Evolutionary conservation across 2,329 filamentous ascomycete species (phyloP), one percentile per base, ranked within the genome.

Genomic region (Ramichloridium luteum): DNA sequence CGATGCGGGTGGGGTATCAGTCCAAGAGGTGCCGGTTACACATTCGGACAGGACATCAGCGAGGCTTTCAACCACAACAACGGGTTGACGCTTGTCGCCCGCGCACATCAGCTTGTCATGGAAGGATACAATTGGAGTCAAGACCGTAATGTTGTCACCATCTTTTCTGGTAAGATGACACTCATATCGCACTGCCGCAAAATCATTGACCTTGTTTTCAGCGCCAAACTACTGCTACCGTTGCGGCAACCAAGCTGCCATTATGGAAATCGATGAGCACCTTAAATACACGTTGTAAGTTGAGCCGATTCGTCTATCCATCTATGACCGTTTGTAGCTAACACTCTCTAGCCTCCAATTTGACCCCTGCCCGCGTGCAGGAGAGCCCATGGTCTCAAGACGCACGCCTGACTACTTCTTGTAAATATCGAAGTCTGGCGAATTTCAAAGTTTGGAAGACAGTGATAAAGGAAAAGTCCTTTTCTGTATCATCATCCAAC

Each of bases 31-130:
- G 74, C 74, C 32, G 77, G 76, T 39, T 77, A 73, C 70, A 57
- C 76, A 2, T 78, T 78, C 47, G 74, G 74, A 37, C 86, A 94
- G 64, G 88, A 96, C 57, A 96, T 96, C 51, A 93, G 84, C 20
- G 88, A 98, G 64, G 88, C 88, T 1, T 98, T 98, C 67, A 96
- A 96, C 62, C 88, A 96, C 58, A 96, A 96, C 70, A 98, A 98
- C 54, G 88, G 86, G 35, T 65, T 98, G 61, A 96, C 88, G 33
- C 68, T 96, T 41, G 92, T 98, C 54, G 90, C 90, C 38, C 74
- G 90, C 60, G 90, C 90, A 34, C 90, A 98, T 69, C 90, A 98
- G 65, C 67, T 98, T 57, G 90, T 98, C 39, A 98, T 96, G 88
- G 90, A 98, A 60, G 90, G 90, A 29, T 98, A 96, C 63, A 98